Conservation (phyloP, 2,329 filamentous ascomycete species). For the Magnaporthiopsis incrustans region DNA sequence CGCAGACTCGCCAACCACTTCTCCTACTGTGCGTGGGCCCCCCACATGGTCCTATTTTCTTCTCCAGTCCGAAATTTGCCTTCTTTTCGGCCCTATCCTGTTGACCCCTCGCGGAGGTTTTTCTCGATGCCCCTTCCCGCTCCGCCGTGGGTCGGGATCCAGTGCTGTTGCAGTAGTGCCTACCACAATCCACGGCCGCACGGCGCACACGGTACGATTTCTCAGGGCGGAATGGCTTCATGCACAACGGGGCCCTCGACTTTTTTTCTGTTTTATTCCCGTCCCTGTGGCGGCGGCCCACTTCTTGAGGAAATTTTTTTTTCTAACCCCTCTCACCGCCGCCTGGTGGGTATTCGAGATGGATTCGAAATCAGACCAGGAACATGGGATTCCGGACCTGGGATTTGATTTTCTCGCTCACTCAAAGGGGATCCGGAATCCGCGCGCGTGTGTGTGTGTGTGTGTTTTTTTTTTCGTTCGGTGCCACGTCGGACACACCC, state of each 20-base stretch:
- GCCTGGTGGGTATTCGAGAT: background rate
- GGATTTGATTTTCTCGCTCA: background rate
- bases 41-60: background rate
- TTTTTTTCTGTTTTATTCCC: background rate
- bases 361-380: background rate
- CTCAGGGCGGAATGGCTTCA: background rate
- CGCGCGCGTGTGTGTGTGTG: too few species aligned
- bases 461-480: background rate
- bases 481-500: background rate
- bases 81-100: background rate
- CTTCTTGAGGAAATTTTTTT: background rate
- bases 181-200: background rate
- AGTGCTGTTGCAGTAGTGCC: background rate
- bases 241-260: background rate
- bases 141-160: background rate
- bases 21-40: background rate
- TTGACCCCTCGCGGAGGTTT: background rate
- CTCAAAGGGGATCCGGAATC: too few species aligned
- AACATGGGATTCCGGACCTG: background rate
- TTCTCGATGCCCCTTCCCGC: background rate
- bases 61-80: background rate
- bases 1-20: background rate
- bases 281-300: background rate
- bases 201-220: background rate
- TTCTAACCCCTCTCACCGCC: background rate